Base-by-base conservation (phyloP, 805 yeast genomes). In the Yamadazyma sp. region DNA sequence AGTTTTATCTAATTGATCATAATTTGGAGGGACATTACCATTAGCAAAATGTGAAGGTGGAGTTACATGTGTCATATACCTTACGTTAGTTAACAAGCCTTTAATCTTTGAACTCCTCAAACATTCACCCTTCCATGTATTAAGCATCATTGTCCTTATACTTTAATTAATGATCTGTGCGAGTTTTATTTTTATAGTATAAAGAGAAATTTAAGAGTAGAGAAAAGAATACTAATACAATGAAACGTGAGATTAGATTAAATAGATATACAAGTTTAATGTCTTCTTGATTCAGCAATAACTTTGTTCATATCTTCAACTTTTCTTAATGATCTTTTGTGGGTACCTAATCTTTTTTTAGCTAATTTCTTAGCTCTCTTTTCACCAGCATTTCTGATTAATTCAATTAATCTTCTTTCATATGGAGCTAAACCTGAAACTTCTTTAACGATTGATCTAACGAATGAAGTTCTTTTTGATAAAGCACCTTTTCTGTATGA, bases 331-430 rank as follows among this genome's bases (percentile, higher is more conserved):
- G 98, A 97, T 82, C 99, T 94, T 80, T 81, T 82, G 84, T 91
- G 95, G 62, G 98, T 87, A 78, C 99, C 99, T 69, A 93, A 86
- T 86, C 93, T 91, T 95, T 86, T 93, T 93, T 93, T 93, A 56
- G 98, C 97, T 69, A 93, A 88, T 88, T 93, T 93, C 87, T 93
- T 86, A 58, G 99, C 98, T 81, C 98, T 93, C 95, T 93, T 93
- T 79, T 93, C 99, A 82, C 96, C 96, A 70, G 96, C 89, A 80
- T 94, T 93, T 83, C 98, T 93, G 84, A 93, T 81, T 77, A 93
- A 82, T 79, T 93, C 99, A 65, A 94, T 85, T 70, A 93, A 82
- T 79, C 99, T 89, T 82, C 96, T 89, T 80, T 93, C 99, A 75
- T 93, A 93, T 76, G 99, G 98, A 55, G 99, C 96, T 68, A 93